phyloP scores from a whole-genome alignment of 2,329 filamentous ascomycete species.

The Colletotrichum aenigma region DNA sequence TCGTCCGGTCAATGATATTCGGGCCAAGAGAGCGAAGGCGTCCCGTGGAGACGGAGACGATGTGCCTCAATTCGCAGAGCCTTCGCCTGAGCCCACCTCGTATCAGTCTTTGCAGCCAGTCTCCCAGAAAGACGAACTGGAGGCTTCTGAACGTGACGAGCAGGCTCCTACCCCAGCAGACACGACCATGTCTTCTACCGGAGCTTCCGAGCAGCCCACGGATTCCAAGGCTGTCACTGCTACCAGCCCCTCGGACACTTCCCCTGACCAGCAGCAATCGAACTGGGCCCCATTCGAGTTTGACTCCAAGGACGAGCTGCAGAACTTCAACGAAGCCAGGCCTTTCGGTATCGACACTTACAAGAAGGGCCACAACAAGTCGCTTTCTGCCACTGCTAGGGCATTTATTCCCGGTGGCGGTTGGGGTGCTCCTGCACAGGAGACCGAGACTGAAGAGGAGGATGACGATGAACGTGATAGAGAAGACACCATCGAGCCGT shows the following conservation, averaged over 20 bases:
- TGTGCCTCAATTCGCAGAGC: slow-evolving; percentile 75
- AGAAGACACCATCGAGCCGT: slow-evolving; percentile 20
- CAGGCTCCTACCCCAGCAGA: slow-evolving; percentile 51
- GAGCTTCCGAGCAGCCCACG: slow-evolving; percentile 52
- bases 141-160: slow-evolving; percentile 31
- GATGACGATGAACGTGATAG: slow-evolving; percentile 21
- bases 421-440: not conserved
- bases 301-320: slow-evolving; percentile 50
- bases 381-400: slow-evolving; percentile 73
- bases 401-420: slow-evolving; percentile 64
- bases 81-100: slow-evolving; percentile 29
- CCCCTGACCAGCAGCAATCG: slow-evolving; percentile 51
- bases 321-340: slow-evolving; percentile 56
- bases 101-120: slow-evolving; percentile 8
- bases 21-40: slow-evolving; percentile 77
- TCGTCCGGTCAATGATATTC: slow-evolving; percentile 65
- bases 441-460: slow-evolving; percentile 21
- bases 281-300: slow-evolving; percentile 69
- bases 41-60: slow-evolving; percentile 70
- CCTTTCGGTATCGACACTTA: slow-evolving; percentile 51
- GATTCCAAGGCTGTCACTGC: slow-evolving; percentile 55
- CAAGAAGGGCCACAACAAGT: slow-evolving; percentile 52
- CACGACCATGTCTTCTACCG: slow-evolving; percentile 58
- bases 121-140: slow-evolving; percentile 1
- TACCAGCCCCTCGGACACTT: slow-evolving; percentile 57